These are phyloP conservation scores for Phialophora macrospora DNA, from an alignment of 2,329 filamentous ascomycete genomes.

Conservation along the genomic window DNA sequence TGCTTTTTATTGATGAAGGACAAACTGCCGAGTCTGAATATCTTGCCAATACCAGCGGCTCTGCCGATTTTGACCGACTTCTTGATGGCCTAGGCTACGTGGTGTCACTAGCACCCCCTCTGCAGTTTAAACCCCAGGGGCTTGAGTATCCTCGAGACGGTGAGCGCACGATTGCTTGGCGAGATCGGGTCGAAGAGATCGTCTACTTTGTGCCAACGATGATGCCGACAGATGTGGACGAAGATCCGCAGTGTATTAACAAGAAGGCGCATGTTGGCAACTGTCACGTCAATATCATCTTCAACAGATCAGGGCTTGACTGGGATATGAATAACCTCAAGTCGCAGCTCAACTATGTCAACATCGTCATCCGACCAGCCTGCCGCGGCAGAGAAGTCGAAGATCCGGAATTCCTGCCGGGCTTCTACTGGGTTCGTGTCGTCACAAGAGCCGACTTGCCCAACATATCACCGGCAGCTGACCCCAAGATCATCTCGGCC, in stretches of 20 bases:
- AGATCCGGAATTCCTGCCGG: constrained; percentile 39
- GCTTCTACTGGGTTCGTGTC: constrained; percentile 87
- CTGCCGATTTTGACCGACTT: constrained; percentile 85
- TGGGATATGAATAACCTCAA: constrained; percentile 92
- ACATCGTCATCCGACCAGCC: constrained; percentile 93
- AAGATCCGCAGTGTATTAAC: constrained; percentile 74
- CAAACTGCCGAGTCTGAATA: constrained; percentile 85
- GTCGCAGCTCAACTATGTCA: constrained; percentile 94
- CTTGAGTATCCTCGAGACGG: constrained; percentile 85
- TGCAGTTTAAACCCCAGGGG: constrained; percentile 87
- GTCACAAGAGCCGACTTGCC: constrained; percentile 89
- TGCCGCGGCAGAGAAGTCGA: constrained; percentile 47
- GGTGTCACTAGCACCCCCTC: constrained; percentile 75
- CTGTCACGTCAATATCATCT: constrained; percentile 97
- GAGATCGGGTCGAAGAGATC: constrained; percentile 90
- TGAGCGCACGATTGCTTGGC: constrained; percentile 89
- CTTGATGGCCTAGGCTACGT: constrained; percentile 80
- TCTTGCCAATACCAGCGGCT: constrained; percentile 82
- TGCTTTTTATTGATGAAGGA: constrained; percentile 88
- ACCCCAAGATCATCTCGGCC: constrained; percentile 85
- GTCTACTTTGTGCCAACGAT: constrained; percentile 96
- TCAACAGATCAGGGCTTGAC: constrained; percentile 90
- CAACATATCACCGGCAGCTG: constrained; percentile 85
- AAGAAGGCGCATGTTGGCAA: constrained; percentile 98
- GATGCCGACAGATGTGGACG: constrained; percentile 87